These are phyloP conservation scores for Erysimum cheiri DNA, from an alignment of 441 rosid genomes.

Conservation along the genomic window DNA sequence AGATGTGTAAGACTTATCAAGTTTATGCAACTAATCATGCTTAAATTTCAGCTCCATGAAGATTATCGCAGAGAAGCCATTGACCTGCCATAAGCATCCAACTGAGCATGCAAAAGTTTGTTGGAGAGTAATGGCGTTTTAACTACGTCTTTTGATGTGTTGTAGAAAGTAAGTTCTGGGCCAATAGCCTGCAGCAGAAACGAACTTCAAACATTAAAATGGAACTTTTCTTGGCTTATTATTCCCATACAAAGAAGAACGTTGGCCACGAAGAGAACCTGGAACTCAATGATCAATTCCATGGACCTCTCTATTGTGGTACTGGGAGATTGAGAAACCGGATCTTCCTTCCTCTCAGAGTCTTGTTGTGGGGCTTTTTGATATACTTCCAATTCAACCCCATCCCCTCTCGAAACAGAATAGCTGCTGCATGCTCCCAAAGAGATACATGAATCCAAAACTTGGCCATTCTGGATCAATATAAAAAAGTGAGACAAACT, in stretches of 20 bases:
- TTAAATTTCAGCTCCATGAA: slow-evolving; percentile 21
- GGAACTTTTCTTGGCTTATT: slow-evolving; percentile 35
- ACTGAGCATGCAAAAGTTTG: slow-evolving; percentile 90
- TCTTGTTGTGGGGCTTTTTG: slow-evolving; percentile 49
- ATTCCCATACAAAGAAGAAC: slow-evolving; percentile 31
- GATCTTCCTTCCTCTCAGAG: slow-evolving; percentile 49
- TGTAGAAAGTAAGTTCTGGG: slow-evolving; percentile 96
- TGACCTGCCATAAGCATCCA: slow-evolving; percentile 90
- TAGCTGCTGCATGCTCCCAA: slow-evolving; percentile 89
- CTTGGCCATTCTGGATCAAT: slow-evolving; percentile 75
- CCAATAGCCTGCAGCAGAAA: slow-evolving; percentile 79
- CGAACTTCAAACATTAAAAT: slow-evolving; percentile 28
- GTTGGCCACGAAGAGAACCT: slow-evolving; percentile 57
- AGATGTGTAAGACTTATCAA: slow-evolving; percentile 31
- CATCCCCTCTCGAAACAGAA: slow-evolving; percentile 72
- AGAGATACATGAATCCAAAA: slow-evolving; percentile 85
- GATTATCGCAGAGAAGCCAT: slow-evolving; percentile 32
- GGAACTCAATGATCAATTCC: slow-evolving; percentile 80
- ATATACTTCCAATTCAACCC: slow-evolving; percentile 64
- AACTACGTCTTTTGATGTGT: slow-evolving; percentile 73
- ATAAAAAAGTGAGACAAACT: slow-evolving; percentile 25
- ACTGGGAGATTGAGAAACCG: slow-evolving; percentile 51
- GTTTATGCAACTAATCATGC: slow-evolving; percentile 23
- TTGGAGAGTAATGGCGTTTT: slow-evolving; percentile 75
- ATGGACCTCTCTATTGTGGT: slow-evolving; percentile 55